Percentiles rank a stretch among this genome's conserved stretches.
Conservation (phyloP, 371 early-diverging fungal species). For the Sporodiniella umbellata region DNA sequence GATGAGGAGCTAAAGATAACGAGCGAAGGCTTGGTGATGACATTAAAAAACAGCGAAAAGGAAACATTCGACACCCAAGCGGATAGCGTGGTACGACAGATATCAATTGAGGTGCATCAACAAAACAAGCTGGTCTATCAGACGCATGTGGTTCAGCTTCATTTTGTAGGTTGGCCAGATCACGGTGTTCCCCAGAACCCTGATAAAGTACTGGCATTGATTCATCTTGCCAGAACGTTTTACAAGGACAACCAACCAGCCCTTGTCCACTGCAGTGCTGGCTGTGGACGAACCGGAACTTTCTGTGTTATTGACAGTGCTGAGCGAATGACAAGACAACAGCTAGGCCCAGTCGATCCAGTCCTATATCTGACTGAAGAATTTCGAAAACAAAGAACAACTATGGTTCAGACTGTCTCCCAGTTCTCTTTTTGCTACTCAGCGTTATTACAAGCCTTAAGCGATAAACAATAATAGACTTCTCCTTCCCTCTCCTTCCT, state of each 20-base stretch:
- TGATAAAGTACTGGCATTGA: slow-evolving; percentile 37
- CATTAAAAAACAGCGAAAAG: slow-evolving; percentile 4
- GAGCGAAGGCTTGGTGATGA: slow-evolving; percentile 3
- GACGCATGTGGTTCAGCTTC: slow-evolving; percentile 62
- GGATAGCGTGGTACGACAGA: slow-evolving; percentile 9
- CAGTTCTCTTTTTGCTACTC: slow-evolving; percentile 89
- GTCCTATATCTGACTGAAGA: slow-evolving; percentile 62
- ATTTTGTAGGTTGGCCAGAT: slow-evolving; percentile 90
- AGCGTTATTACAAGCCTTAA: slow-evolving; percentile 47
- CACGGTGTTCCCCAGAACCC: slow-evolving; percentile 69
- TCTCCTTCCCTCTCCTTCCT: no score
- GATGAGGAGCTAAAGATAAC: slow-evolving; percentile 8
- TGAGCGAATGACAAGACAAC: background rate
- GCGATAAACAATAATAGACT: slow-evolving; percentile 1
- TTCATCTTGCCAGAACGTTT: slow-evolving; percentile 33
- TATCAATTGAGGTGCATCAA: slow-evolving; percentile 10
- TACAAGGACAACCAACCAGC: slow-evolving; percentile 41
- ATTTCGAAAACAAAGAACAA: slow-evolving; percentile 80
- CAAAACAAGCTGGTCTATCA: slow-evolving; percentile 15
- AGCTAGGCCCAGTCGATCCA: slow-evolving; percentile 45
- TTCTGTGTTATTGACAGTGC: slow-evolving; percentile 64
- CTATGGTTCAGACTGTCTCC: slow-evolving; percentile 82
- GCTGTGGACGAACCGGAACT: slow-evolving; percentile 97
- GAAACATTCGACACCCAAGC: slow-evolving; percentile 7
- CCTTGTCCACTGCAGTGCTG: slow-evolving; percentile 88